Percentiles rank a stretch among this genome's conserved stretches.
Evolutionary conservation across 2,329 filamentous ascomycete genomes (phyloP).

Genomic region (Stemphylium beticola): DNA sequence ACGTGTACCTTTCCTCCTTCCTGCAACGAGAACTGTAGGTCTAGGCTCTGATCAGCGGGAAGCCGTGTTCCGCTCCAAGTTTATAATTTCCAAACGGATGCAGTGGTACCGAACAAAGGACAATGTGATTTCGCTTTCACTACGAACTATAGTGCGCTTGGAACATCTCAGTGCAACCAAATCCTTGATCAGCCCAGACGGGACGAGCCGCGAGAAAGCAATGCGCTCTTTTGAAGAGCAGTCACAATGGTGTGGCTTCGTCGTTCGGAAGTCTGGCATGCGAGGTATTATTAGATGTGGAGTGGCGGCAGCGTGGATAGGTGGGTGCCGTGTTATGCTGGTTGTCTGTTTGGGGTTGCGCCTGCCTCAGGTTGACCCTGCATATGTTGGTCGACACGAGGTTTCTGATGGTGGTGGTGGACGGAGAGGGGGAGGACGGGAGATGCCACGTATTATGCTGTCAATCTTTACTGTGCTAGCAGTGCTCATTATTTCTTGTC

Average conservation of each 20-base stretch:
- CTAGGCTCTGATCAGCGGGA: slow-evolving; percentile 1
- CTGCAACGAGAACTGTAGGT: slow-evolving; percentile 5
- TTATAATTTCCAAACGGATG: background rate
- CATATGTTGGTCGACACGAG: background rate
- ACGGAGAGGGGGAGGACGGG: background rate
- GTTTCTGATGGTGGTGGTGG: background rate
- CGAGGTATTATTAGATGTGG: slow-evolving; percentile 10
- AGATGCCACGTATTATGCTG: background rate
- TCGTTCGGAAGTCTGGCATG: background rate
- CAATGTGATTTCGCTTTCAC: too few species aligned
- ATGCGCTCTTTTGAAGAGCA: background rate
- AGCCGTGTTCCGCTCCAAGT: background rate
- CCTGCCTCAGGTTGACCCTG: slow-evolving; percentile 11
- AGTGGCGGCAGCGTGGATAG: background rate
- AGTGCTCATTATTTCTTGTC: slow-evolving; percentile 3
- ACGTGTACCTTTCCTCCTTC: background rate
- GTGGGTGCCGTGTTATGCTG: slow-evolving; percentile 1
- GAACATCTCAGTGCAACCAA: background rate
- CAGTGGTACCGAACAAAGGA: background rate
- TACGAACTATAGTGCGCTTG: too few species aligned
- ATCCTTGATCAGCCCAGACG: background rate
- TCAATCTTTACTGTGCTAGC: background rate
- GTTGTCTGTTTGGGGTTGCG: background rate
- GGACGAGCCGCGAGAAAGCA: background rate
- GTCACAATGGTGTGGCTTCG: background rate